Base-by-base conservation (phyloP, 192 early-diverging fungal species). In the Coemansia sp. region DNA sequence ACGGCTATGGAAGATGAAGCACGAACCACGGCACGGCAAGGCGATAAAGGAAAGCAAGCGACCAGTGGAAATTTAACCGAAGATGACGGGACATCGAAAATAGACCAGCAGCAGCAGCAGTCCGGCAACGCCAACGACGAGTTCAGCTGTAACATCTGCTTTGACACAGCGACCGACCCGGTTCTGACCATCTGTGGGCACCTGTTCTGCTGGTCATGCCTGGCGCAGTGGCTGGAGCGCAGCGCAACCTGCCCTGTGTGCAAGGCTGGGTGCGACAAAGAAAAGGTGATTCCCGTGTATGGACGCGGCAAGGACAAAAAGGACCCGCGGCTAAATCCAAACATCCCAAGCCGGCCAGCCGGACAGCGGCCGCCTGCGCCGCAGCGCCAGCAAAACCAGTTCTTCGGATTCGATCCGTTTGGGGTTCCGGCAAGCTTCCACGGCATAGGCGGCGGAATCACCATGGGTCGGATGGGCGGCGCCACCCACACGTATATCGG, bases 241-340 rank as follows among this genome's bases (percentile, higher is more conserved):
- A 90, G 89, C 59, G 88, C 89, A 25, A 86, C 87, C 1, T 93
- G 91, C 50, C 91, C 91, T 6, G 89, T 93, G 15, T 93, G 91
- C 60, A 93, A 93, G 69, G 91, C 89, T 2, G 91, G 91, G 34
- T 91, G 89, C 71, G 88, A 87, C 20, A 86, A 87, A 61, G 89
- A 91, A 37, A 91, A 92, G 62, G 89, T 92, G 22, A 91, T 92
- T 59, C 91, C 91, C 0, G 84, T 92, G 30, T 92, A 92, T 60
- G 89, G 89, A 22, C 85, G 91, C 30, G 91, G 91, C 28, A 85
- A 84, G 62, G 87, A 91, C 60, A 84, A 85, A 48, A 84, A 85
- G 58, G 91, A 92, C 59, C 91, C 91, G 55, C 75, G 81, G 28
- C 62, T 66, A 8, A 68, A 74, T 25, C 38, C 71, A 23, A 66